These are phyloP conservation scores for Penicillium glabrum DNA, from an alignment of 2,329 filamentous ascomycete species.

Conservation along the genomic window DNA sequence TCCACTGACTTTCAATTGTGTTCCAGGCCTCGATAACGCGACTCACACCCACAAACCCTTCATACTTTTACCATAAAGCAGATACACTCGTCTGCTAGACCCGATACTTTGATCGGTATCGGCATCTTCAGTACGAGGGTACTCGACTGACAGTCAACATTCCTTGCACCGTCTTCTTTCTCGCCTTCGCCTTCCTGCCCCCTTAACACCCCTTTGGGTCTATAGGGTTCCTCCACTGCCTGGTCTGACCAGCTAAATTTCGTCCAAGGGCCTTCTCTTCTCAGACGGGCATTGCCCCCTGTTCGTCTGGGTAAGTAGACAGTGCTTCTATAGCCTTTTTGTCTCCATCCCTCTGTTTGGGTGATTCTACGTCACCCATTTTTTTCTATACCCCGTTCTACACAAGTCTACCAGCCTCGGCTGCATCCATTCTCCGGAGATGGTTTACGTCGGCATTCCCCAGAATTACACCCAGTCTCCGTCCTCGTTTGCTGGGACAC, in stretches of 20 bases:
- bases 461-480: conserved; percentile 79
- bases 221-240: conserved; percentile 66
- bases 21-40: conserved; percentile 65
- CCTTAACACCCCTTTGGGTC: conserved; percentile 71
- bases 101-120: conserved; percentile 85
- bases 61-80: conserved; percentile 43
- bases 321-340: conserved; percentile 72
- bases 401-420: conserved; percentile 16
- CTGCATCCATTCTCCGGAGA: conserved; percentile 55
- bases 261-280: conserved; percentile 92
- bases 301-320: conserved; percentile 96
- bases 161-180: conserved; percentile 80
- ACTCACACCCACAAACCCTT: conserved; percentile 24
- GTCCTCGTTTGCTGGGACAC: conserved; percentile 72
- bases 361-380: conserved; percentile 23
- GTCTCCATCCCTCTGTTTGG: conserved; percentile 17
- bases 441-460: conserved; percentile 81
- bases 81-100: conserved; percentile 74
- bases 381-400: conserved; percentile 14
- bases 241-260: conserved; percentile 67
- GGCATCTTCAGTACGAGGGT: conserved; percentile 71
- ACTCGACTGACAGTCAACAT: conserved; percentile 70
- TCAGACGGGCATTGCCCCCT: conserved; percentile 82
- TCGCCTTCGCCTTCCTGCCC: conserved; percentile 74
- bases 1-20: background rate